Evolutionary conservation across 2,329 filamentous ascomycete genomes (phyloP).

Genomic region (Aspergillus proliferans): DNA sequence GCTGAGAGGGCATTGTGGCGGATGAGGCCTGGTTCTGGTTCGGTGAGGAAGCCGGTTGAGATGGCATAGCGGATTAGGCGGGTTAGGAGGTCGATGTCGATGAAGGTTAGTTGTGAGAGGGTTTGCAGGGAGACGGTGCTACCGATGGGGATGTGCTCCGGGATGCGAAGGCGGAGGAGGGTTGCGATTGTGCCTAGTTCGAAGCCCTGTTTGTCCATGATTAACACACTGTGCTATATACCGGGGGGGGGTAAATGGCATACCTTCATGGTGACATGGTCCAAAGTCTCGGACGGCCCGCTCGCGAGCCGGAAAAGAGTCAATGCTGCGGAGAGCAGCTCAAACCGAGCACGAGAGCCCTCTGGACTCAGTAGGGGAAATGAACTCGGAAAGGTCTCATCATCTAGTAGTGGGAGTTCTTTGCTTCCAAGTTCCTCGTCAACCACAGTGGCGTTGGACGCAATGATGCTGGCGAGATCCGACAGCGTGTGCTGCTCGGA

Average conservation of each 20-base stretch:
- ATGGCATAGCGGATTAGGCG: not conserved
- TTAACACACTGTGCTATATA: too few relatives aligned
- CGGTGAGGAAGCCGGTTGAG: not conserved
- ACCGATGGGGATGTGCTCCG: not conserved
- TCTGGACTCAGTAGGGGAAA: slow-evolving; percentile 1
- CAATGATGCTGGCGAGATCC: not conserved
- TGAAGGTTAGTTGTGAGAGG: not conserved
- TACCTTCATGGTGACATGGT: not conserved
- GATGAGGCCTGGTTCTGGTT: not conserved
- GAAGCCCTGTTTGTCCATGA: not conserved
- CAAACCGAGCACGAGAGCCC: not conserved
- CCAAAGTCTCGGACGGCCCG: not conserved
- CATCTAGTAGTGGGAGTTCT: not conserved
- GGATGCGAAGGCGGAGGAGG: not conserved
- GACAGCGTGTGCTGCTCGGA: not conserved
- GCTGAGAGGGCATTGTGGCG: not conserved
- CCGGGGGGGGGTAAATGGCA: too few relatives aligned
- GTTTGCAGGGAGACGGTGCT: not conserved
- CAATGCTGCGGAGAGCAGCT: not conserved
- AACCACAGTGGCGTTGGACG: not conserved
- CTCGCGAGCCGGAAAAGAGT: not conserved
- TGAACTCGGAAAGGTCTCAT: not conserved
- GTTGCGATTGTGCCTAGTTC: not conserved
- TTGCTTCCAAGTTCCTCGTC: not conserved
- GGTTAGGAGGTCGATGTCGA: not conserved